Evolutionary conservation across 345 rosid genomes (phyloP).

Genomic region (Luvunga scandens): DNA sequence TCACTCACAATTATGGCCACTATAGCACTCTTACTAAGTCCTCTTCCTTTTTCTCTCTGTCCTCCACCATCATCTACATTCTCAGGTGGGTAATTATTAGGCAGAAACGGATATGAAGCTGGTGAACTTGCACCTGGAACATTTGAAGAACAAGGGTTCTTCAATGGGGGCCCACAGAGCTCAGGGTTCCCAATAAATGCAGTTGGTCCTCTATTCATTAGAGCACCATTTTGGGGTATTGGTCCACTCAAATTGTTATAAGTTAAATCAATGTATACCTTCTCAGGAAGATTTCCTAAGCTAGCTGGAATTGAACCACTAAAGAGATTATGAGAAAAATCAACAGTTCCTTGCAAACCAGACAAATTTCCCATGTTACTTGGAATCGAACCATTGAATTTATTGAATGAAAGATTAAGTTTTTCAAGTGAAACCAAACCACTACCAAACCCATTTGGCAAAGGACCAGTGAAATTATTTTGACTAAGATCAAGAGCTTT

Average conservation of each 20-base stretch:
- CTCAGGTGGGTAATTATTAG: constrained; percentile 49
- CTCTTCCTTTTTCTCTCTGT: constrained; percentile 44
- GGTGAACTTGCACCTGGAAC: constrained; percentile 43
- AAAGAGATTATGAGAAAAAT: constrained; percentile 84
- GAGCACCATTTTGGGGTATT: constrained; percentile 93
- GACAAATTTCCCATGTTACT: constrained; percentile 77
- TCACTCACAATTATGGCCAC: constrained; percentile 76
- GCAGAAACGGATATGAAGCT: constrained; percentile 70
- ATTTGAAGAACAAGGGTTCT: constrained; percentile 61
- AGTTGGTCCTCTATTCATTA: constrained; percentile 91
- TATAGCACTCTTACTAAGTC: constrained; percentile 60
- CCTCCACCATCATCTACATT: constrained; percentile 32
- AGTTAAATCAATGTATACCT: constrained; percentile 90
- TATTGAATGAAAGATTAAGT: constrained; percentile 80
- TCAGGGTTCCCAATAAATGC: constrained; percentile 87
- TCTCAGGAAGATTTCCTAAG: constrained; percentile 83
- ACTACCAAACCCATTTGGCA: constrained; percentile 70
- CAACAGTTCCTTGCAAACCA: constrained; percentile 89
- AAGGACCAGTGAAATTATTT: constrained; percentile 72
- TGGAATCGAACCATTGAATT: constrained; percentile 69
- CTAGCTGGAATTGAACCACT: constrained; percentile 76
- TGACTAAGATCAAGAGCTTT: constrained; percentile 70
- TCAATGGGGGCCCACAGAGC: constrained; percentile 91
- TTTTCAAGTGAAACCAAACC: constrained; percentile 65
- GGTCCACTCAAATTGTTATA: constrained; percentile 87